These are phyloP conservation scores for Cornus kousa DNA, from an alignment of 148 eudicot species.

Conservation along the genomic window DNA sequence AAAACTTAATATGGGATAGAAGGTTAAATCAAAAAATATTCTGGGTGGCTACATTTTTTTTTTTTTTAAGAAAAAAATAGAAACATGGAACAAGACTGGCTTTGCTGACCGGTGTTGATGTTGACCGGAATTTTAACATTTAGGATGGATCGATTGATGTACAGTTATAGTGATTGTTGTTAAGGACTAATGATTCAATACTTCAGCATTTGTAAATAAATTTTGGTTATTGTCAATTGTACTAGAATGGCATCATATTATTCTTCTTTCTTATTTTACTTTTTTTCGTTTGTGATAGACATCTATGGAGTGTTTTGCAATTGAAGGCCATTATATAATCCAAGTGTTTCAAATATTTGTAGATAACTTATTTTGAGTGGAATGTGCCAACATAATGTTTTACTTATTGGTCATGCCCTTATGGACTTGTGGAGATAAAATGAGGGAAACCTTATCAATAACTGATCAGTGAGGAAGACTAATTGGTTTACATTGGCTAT, in stretches of 20 bases:
- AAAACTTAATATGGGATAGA: too few species aligned
- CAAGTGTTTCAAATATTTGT: not conserved
- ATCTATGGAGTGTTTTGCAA: not conserved
- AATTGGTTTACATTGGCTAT: not conserved
- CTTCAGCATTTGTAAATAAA: not conserved
- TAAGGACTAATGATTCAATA: not conserved
- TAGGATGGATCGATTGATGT: not conserved
- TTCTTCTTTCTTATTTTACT: too few species aligned
- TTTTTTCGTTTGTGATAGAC: not conserved
- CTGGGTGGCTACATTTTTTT: not conserved
- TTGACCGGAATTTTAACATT: not conserved
- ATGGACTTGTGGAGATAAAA: not conserved
- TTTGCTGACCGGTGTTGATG: not conserved
- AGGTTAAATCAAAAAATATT: too few species aligned
- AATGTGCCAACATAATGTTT: not conserved
- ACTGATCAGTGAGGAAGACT: not conserved
- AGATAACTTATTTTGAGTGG: not conserved
- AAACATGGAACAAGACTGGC: not conserved
- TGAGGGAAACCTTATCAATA: not conserved
- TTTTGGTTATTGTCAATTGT: not conserved
- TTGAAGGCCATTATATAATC: not conserved
- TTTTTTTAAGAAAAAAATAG: too few species aligned
- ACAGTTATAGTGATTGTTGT: not conserved
- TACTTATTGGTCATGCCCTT: not conserved
- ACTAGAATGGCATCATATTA: not conserved